Percentiles rank a stretch among this genome's conserved stretches.
These are phyloP conservation scores for Scedosporium boydii DNA, from an alignment of 2,329 filamentous ascomycete genomes.

Conservation along the genomic window DNA sequence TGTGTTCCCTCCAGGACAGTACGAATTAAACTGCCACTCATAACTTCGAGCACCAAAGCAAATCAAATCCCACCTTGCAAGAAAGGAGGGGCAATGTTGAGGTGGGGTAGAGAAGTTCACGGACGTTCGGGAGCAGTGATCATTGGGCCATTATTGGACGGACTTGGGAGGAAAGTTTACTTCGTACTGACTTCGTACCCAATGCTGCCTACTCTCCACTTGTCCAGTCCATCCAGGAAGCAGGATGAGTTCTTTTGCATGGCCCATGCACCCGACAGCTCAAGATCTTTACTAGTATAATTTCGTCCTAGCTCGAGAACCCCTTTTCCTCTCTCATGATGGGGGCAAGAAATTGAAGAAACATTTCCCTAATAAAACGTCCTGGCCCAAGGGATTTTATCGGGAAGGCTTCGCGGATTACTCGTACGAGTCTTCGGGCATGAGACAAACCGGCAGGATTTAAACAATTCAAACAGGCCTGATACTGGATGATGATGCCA, in stretches of 20 bases:
- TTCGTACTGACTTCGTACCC: too few species aligned
- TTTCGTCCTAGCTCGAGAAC: neutral
- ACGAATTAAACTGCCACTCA: neutral
- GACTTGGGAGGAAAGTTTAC: neutral
- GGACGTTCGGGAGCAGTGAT: neutral
- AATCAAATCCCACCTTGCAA: neutral
- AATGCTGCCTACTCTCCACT: too few species aligned
- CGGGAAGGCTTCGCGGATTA: neutral
- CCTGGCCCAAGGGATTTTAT: too few species aligned
- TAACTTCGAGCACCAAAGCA: neutral
- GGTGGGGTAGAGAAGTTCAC: slow-evolving; percentile 3
- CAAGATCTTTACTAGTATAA: too few species aligned
- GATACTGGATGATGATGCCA: neutral
- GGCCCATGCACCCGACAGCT: neutral
- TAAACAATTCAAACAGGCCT: neutral
- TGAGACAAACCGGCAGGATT: neutral
- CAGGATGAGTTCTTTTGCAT: neutral
- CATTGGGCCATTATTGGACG: neutral
- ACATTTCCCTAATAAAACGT: too few species aligned
- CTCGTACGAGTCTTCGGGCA: neutral
- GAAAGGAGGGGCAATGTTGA: slow-evolving; percentile 4
- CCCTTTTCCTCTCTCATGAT: neutral
- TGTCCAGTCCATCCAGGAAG: neutral
- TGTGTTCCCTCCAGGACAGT: neutral
- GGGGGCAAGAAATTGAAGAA: too few species aligned